phyloP scores from a whole-genome alignment of 1,284 basidiomycete genomes.

The Puccinia novopanici region DNA sequence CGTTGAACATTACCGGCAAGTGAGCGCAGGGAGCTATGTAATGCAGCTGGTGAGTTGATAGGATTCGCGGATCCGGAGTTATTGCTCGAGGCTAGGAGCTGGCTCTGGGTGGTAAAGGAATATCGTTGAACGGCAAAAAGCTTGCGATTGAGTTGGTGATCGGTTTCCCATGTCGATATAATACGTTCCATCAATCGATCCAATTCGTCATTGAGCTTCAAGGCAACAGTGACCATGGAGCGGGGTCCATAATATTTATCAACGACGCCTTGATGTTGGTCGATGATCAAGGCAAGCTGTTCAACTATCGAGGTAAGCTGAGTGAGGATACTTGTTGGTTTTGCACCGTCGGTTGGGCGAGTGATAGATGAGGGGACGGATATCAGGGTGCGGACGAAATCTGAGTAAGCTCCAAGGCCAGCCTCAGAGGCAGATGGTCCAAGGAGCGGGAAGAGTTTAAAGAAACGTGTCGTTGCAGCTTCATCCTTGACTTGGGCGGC shows the following conservation, averaged over 20 bases:
- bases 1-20: constrained; percentile 43
- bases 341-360: constrained; percentile 73
- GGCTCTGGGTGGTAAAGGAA: constrained; percentile 11
- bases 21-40: constrained; percentile 43
- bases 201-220: constrained; percentile 54
- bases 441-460: constrained; percentile 92
- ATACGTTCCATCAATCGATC: constrained; percentile 56
- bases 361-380: constrained; percentile 54
- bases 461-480: constrained; percentile 85
- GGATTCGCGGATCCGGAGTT: background rate
- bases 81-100: constrained; percentile 5
- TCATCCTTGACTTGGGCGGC: constrained; percentile 78
- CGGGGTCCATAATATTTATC: constrained; percentile 84
- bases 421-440: constrained; percentile 78
- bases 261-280: constrained; percentile 94
- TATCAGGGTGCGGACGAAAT: constrained; percentile 88
- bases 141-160: constrained; percentile 53
- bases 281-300: constrained; percentile 89
- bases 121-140: constrained; percentile 48
- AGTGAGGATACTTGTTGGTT: constrained; percentile 76
- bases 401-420: constrained; percentile 88
- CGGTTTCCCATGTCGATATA: constrained; percentile 56
- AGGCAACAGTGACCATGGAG: constrained; percentile 62
- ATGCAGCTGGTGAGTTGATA: constrained; percentile 33
- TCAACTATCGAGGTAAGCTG: constrained; percentile 87